A percentile compares a stretch with the other conserved stretches of the same genome.
Conservation (phyloP, 495 filamentous ascomycete genomes). For the Aspergillus bertholletiae region DNA sequence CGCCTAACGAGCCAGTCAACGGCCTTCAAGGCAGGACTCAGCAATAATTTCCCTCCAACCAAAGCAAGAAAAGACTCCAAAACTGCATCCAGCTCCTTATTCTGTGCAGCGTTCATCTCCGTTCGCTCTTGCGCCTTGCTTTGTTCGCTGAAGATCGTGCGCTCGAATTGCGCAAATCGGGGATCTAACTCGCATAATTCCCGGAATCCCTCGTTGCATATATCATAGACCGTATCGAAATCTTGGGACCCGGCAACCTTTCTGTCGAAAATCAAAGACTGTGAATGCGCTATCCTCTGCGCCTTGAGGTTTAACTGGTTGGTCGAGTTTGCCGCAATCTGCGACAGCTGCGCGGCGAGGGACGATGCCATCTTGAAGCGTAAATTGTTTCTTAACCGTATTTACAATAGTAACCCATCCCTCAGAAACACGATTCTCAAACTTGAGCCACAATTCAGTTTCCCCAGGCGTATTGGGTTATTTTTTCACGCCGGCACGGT, state of each 20-base stretch:
- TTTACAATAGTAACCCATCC: slow-evolving; percentile 20
- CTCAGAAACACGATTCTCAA: slow-evolving; percentile 8
- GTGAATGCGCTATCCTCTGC: slow-evolving; percentile 81
- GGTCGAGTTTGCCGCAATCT: slow-evolving; percentile 73
- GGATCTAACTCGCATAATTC: slow-evolving; percentile 84
- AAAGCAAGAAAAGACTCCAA: slow-evolving; percentile 79
- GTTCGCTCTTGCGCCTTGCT: slow-evolving; percentile 83
- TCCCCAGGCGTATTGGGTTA: background rate
- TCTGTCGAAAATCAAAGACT: slow-evolving; percentile 87
- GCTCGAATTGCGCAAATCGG: slow-evolving; percentile 65
- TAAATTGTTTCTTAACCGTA: slow-evolving; percentile 14
- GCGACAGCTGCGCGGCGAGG: slow-evolving; percentile 74
- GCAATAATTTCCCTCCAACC: slow-evolving; percentile 66
- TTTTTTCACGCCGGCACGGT: background rate
- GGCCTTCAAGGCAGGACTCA: slow-evolving; percentile 83
- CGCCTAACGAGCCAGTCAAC: slow-evolving; percentile 91
- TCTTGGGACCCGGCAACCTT: slow-evolving; percentile 77
- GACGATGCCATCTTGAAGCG: slow-evolving; percentile 65
- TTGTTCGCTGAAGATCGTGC: slow-evolving; percentile 82
- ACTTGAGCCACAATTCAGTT: background rate
- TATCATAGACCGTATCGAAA: slow-evolving; percentile 79
- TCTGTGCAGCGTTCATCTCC: slow-evolving; percentile 77
- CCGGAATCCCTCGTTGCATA: slow-evolving; percentile 83
- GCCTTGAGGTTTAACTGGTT: slow-evolving; percentile 83
- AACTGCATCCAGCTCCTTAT: slow-evolving; percentile 70